phyloP scores from a whole-genome alignment of 208 protist species.

The Acanthamoeba castellanii region DNA sequence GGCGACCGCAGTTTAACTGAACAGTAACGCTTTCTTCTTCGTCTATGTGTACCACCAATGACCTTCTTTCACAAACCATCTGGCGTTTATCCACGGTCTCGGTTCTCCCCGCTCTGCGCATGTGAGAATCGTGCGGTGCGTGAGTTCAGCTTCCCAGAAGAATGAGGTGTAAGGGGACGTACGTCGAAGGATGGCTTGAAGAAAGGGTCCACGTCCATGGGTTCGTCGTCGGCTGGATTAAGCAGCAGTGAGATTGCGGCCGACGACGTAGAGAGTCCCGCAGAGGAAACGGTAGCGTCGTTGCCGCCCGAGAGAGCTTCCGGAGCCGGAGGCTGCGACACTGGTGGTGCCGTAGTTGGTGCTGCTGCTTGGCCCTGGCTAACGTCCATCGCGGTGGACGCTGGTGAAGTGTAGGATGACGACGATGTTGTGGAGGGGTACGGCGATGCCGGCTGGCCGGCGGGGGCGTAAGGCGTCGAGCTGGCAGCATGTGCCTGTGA shows the following conservation, averaged over 20 bases:
- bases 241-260: slow-evolving; percentile 32
- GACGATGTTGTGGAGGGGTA: neutral
- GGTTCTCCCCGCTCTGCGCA: too few species aligned
- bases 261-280: neutral
- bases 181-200: neutral
- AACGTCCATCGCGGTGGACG: neutral
- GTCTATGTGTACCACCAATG: too few species aligned
- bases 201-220: slow-evolving; percentile 46
- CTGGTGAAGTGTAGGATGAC: neutral
- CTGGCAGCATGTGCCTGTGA: neutral
- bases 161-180: neutral
- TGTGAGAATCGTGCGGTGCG: too few species aligned
- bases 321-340: neutral
- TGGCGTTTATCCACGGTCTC: too few species aligned
- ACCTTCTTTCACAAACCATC: too few species aligned
- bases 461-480: neutral
- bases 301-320: too few species aligned
- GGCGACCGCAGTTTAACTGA: too few species aligned
- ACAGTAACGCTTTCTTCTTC: too few species aligned
- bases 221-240: slow-evolving; percentile 36
- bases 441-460: neutral
- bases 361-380: neutral
- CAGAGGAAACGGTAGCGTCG: neutral
- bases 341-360: neutral
- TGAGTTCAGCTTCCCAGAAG: too few species aligned